These are phyloP conservation scores for Recurvomyces mirabilis DNA, from an alignment of 495 filamentous ascomycete species.

Conservation along the genomic window DNA sequence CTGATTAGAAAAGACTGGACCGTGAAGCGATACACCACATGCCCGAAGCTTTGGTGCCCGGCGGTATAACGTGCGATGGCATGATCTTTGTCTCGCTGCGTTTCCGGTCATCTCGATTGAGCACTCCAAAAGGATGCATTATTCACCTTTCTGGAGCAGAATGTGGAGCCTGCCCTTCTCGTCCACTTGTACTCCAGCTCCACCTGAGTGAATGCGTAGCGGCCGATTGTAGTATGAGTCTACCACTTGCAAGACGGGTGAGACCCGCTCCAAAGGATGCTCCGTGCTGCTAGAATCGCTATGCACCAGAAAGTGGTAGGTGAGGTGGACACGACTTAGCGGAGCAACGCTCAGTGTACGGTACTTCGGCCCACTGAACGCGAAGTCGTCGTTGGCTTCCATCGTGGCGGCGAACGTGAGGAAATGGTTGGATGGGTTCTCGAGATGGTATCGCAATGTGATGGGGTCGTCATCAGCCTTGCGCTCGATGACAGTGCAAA, in stretches of 20 bases:
- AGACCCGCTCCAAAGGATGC: conserved; percentile 45
- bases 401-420: conserved; percentile 83
- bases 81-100: too few species aligned
- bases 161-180: conserved; percentile 12
- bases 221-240: conserved; percentile 87
- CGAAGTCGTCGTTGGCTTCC: conserved; percentile 87
- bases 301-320: conserved; percentile 47
- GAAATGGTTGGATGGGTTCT: conserved; percentile 90
- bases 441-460: conserved; percentile 59
- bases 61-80: background rate
- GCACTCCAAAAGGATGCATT: too few species aligned
- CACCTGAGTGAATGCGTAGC: conserved; percentile 54
- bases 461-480: conserved; percentile 26
- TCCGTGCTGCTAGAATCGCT: conserved; percentile 11
- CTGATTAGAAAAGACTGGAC: too few species aligned
- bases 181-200: conserved; percentile 33
- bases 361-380: conserved; percentile 80
- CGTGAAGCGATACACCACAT: too few species aligned
- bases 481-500: conserved; percentile 39
- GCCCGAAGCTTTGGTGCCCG: too few species aligned
- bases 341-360: conserved; percentile 67
- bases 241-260: conserved; percentile 59
- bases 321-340: conserved; percentile 55
- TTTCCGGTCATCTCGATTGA: too few species aligned
- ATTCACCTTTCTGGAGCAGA: too few species aligned